These are phyloP conservation scores for Saccharomycopsis guyanensis DNA, from an alignment of 805 yeast species.

Conservation along the genomic window DNA sequence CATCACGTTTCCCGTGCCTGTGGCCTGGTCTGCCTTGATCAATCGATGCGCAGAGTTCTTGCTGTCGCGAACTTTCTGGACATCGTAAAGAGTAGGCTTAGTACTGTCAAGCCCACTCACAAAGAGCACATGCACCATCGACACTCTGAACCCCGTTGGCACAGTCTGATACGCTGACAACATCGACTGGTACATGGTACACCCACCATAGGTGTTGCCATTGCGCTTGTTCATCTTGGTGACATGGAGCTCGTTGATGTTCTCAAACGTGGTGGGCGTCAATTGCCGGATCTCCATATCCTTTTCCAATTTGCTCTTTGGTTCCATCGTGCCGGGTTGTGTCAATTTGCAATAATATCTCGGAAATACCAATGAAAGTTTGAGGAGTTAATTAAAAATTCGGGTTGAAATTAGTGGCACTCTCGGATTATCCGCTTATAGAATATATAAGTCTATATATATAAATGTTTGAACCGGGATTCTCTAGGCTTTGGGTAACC, in stretches of 20 bases:
- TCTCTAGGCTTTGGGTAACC: too few relatives aligned
- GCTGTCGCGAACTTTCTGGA: constrained; percentile 5
- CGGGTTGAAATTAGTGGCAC: too few relatives aligned
- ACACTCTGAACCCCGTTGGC: neutral
- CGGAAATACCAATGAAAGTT: neutral
- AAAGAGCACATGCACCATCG: neutral
- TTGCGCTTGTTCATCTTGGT: neutral
- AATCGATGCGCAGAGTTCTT: constrained; percentile 2
- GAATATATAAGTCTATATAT: too few relatives aligned
- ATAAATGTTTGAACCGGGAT: too few relatives aligned
- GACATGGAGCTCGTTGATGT: constrained; percentile 1
- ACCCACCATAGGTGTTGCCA: constrained; percentile 11
- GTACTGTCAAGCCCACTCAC: neutral
- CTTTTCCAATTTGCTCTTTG: constrained; percentile 4
- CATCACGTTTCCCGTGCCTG: neutral
- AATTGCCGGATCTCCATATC: constrained; percentile 3
- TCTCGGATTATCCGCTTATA: too few relatives aligned
- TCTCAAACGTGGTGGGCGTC: neutral
- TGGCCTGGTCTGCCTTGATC: constrained; percentile 1
- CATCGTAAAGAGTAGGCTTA: neutral
- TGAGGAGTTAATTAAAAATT: too few relatives aligned
- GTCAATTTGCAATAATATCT: neutral
- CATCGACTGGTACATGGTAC: constrained; percentile 5
- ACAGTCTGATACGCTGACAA: constrained; percentile 3
- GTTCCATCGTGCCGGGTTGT: neutral